Conservation (phyloP, 2,329 filamentous ascomycete species). For the Tolypocladium ovalisporum region DNA sequence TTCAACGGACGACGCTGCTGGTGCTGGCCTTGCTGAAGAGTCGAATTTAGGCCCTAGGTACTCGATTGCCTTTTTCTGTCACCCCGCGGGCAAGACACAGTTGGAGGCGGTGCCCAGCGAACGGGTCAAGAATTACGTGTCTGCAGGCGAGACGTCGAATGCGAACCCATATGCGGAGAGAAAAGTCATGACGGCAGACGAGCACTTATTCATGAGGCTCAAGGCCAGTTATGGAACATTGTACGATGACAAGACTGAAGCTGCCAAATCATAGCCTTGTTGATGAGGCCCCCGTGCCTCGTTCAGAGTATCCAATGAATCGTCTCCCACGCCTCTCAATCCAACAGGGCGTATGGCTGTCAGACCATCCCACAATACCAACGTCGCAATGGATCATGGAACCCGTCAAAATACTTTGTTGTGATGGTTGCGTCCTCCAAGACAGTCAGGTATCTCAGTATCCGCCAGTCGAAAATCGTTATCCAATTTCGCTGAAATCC, state of each 20-base stretch:
- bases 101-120: constrained; percentile 51
- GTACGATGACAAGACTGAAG: constrained; percentile 28
- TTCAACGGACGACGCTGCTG: constrained; percentile 15
- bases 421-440: constrained; percentile 22
- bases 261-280: neutral
- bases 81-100: constrained; percentile 42
- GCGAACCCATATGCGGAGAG: constrained; percentile 38
- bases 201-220: constrained; percentile 52
- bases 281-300: neutral
- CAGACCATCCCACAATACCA: constrained; percentile 33
- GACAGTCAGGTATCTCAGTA: constrained; percentile 28
- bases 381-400: constrained; percentile 29
- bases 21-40: constrained; percentile 27
- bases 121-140: constrained; percentile 33
- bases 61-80: constrained; percentile 59
- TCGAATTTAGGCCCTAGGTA: constrained; percentile 42
- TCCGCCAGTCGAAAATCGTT: constrained; percentile 35
- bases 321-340: neutral
- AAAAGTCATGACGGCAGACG: constrained; percentile 50
- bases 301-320: neutral
- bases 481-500: constrained; percentile 24
- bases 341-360: neutral
- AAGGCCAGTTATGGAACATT: constrained; percentile 46
- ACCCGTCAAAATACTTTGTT: constrained; percentile 22
- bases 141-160: constrained; percentile 16